Percentiles rank a stretch among this genome's conserved stretches.
Evolutionary conservation across 2,329 filamentous ascomycete species (phyloP).

Genomic region (Coniochaeta prunicola): DNA sequence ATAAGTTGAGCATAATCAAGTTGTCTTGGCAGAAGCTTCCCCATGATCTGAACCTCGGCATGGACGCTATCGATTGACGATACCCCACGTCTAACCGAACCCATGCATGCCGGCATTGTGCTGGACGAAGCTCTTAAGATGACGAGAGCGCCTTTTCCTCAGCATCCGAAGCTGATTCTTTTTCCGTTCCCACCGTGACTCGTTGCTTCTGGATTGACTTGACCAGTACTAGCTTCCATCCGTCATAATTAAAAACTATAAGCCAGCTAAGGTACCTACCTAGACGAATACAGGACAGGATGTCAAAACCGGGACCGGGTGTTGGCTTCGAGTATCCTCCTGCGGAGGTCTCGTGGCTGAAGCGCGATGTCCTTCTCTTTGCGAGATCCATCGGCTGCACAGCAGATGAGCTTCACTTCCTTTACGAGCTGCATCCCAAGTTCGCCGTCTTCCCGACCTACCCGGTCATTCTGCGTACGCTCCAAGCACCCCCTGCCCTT

Average conservation of each 20-base stretch:
- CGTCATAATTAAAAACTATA: too few relatives aligned
- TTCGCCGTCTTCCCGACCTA: constrained; percentile 90
- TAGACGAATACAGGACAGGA: too few relatives aligned
- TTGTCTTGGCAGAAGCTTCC: background rate
- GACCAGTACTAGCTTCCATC: too few relatives aligned
- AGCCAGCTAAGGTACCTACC: too few relatives aligned
- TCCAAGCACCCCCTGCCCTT: background rate
- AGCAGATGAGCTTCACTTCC: constrained; percentile 83
- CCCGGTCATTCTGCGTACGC: constrained; percentile 67
- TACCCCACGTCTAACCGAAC: constrained; percentile 1
- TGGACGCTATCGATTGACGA: background rate
- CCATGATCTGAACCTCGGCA: constrained; percentile 2
- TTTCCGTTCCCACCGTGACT: background rate
- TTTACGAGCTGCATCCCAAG: constrained; percentile 83
- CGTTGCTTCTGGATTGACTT: too few relatives aligned
- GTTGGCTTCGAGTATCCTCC: constrained; percentile 75
- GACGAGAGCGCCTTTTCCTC: background rate
- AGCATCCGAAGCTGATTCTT: background rate
- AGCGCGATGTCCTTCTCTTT: constrained; percentile 84
- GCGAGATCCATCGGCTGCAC: constrained; percentile 80
- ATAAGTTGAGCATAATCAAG: background rate
- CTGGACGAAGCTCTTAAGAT: background rate
- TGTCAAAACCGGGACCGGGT: constrained; percentile 33
- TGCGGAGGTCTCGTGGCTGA: constrained; percentile 73
- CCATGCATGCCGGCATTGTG: background rate